Evolutionary conservation across 306 rosid genomes (phyloP).

Genomic region (Casuarina equisetifolia): DNA sequence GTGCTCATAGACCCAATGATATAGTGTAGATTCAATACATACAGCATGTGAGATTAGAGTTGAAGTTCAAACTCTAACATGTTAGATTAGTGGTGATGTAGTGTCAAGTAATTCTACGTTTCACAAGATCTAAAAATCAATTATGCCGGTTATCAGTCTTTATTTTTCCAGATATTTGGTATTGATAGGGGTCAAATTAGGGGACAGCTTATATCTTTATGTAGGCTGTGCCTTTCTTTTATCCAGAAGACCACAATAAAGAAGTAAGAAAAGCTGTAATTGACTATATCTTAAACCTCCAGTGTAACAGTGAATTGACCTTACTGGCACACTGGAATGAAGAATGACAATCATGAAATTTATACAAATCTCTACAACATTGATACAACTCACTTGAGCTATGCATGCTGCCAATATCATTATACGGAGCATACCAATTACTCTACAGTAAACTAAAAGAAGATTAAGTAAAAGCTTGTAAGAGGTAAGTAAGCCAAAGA

Average conservation of each 20-base stretch:
- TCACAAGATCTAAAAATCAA: neutral
- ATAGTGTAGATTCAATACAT: neutral
- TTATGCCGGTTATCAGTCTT: neutral
- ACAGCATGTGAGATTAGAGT: neutral
- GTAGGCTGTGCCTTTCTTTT: neutral
- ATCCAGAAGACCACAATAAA: neutral
- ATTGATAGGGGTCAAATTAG: neutral
- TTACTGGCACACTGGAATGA: neutral
- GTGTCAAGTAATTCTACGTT: neutral
- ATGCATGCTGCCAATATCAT: neutral
- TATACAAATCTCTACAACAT: slow-evolving; percentile 1
- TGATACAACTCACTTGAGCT: neutral
- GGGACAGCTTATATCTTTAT: neutral
- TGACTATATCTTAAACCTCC: neutral
- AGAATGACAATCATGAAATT: neutral
- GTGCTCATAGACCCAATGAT: neutral
- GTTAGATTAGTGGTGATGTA: neutral
- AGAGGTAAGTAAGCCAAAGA: neutral
- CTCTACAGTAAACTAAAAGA: neutral
- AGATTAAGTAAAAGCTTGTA: neutral
- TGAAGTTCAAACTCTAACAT: neutral
- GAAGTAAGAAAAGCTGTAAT: neutral
- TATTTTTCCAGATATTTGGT: neutral
- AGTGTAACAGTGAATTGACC: neutral
- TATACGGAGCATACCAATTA: neutral